These are phyloP conservation scores for Collybia nuda DNA, from an alignment of 768 basidiomycete species.

Conservation along the genomic window DNA sequence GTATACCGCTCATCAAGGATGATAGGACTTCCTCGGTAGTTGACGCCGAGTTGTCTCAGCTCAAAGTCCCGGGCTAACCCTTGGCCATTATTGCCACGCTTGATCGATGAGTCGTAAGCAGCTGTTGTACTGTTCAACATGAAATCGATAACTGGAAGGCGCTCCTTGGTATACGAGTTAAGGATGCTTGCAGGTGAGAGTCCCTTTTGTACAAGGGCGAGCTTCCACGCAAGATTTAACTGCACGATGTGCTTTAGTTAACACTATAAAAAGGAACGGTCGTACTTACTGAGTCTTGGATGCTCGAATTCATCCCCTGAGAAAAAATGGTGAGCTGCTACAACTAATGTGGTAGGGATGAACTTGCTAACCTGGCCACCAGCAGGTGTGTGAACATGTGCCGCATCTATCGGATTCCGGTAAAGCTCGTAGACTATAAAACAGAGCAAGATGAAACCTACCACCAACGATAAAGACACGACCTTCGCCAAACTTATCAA, in stretches of 20 bases:
- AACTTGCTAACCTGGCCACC: background rate
- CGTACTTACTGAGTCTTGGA: background rate
- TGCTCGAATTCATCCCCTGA: background rate
- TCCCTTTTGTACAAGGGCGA: background rate
- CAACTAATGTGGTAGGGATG: too few species aligned
- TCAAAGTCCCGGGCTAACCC: background rate
- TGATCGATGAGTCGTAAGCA: too few species aligned
- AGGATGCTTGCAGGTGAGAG: background rate
- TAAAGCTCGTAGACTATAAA: background rate
- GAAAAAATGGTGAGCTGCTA: too few species aligned
- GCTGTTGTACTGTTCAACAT: background rate
- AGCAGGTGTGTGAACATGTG: background rate
- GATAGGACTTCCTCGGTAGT: background rate
- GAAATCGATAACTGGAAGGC: background rate
- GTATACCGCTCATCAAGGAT: background rate
- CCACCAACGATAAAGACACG: conserved; percentile 1
- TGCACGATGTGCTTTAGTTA: background rate
- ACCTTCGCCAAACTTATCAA: background rate
- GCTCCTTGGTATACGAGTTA: background rate
- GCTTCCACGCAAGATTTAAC: conserved; percentile 1
- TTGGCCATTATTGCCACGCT: background rate
- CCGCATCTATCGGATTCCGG: background rate
- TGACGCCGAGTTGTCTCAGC: background rate
- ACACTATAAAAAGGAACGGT: background rate
- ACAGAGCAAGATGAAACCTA: background rate